Conservation (phyloP, 495 filamentous ascomycete genomes). For the Hyaloscypha hepaticicola region DNA sequence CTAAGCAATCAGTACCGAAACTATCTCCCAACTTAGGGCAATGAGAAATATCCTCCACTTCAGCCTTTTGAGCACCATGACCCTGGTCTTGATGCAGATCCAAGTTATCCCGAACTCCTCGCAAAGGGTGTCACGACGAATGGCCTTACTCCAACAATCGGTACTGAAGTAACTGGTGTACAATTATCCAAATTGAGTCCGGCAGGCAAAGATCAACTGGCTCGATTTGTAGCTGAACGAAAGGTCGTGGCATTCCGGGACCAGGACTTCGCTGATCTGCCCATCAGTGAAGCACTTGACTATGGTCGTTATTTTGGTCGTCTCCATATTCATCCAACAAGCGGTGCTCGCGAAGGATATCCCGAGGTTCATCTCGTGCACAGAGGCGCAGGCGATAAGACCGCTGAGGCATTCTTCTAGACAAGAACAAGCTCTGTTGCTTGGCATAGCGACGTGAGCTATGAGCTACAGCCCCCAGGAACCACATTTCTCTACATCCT, state of each 20-base stretch:
- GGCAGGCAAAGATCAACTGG: slow-evolving; percentile 77
- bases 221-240: slow-evolving; percentile 72
- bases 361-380: slow-evolving; percentile 81
- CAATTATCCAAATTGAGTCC: slow-evolving; percentile 67
- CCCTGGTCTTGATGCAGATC: slow-evolving; percentile 70
- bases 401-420: slow-evolving; percentile 56
- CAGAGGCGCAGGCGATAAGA: slow-evolving; percentile 63
- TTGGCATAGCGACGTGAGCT: slow-evolving; percentile 83
- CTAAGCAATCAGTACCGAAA: slow-evolving; percentile 57
- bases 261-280: slow-evolving; percentile 75
- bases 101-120: slow-evolving; percentile 65
- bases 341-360: slow-evolving; percentile 65
- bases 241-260: slow-evolving; percentile 80
- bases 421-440: slow-evolving; percentile 65
- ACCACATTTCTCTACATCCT: slow-evolving; percentile 81
- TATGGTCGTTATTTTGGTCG: slow-evolving; percentile 78
- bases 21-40: slow-evolving; percentile 76
- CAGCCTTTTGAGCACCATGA: slow-evolving; percentile 70
- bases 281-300: slow-evolving; percentile 67
- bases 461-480: slow-evolving; percentile 81
- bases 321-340: slow-evolving; percentile 81
- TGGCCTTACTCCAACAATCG: slow-evolving; percentile 71
- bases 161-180: slow-evolving; percentile 72
- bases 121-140: slow-evolving; percentile 45
- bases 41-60: slow-evolving; percentile 61